These are phyloP conservation scores for Fusarium floridanum DNA, from an alignment of 2,329 filamentous ascomycete species.

Conservation along the genomic window DNA sequence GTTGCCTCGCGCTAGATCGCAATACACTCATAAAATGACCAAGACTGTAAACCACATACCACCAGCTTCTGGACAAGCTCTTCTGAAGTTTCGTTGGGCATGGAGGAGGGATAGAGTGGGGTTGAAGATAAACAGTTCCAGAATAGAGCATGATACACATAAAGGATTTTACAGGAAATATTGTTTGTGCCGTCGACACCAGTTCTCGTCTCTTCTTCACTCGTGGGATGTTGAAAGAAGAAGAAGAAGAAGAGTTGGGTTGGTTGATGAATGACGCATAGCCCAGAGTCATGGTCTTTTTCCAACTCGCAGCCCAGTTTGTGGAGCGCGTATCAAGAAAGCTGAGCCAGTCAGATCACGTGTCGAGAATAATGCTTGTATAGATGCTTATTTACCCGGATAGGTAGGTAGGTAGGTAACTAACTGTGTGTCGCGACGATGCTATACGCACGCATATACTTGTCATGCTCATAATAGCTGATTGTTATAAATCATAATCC, in stretches of 20 bases:
- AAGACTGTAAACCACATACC: slow-evolving; percentile 41
- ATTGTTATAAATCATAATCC: background rate
- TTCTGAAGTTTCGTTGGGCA: slow-evolving; percentile 41
- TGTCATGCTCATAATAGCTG: background rate
- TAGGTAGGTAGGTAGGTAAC: background rate
- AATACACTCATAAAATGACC: background rate
- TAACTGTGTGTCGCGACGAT: background rate
- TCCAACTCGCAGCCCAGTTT: slow-evolving; percentile 1
- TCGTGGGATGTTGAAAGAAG: slow-evolving; percentile 13
- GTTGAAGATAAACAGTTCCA: slow-evolving; percentile 21
- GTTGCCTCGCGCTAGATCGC: background rate
- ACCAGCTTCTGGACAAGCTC: slow-evolving; percentile 47
- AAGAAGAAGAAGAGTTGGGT: slow-evolving; percentile 14
- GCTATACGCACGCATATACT: background rate
- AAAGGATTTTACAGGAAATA: slow-evolving; percentile 2
- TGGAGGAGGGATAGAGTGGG: slow-evolving; percentile 33
- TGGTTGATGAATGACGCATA: slow-evolving; percentile 32
- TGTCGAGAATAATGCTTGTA: slow-evolving; percentile 10
- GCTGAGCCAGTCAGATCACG: slow-evolving; percentile 24
- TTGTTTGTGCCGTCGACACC: background rate
- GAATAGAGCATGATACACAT: slow-evolving; percentile 40
- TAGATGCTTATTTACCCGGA: background rate
- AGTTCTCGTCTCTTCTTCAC: background rate
- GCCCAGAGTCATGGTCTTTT: slow-evolving; percentile 34
- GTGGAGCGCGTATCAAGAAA: slow-evolving; percentile 28